Evolutionary conservation across 2,329 filamentous ascomycete species (phyloP).

Genomic region (Cladosporium oxysporum): DNA sequence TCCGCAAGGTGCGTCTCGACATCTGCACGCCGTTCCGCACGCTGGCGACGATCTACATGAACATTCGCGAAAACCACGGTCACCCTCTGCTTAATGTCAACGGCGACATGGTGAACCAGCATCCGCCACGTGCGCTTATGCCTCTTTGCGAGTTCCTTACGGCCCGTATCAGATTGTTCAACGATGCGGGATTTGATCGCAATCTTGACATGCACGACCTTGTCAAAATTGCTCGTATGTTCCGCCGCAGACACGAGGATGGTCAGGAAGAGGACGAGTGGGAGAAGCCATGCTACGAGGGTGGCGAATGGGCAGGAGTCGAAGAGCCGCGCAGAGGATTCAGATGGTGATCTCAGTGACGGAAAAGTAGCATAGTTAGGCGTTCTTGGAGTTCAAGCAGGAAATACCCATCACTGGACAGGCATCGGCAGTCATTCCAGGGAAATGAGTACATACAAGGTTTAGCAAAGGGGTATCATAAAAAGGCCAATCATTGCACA

Average conservation of each 20-base stretch:
- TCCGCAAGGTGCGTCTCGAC: constrained; percentile 10
- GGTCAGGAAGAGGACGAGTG: neutral
- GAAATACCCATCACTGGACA: neutral
- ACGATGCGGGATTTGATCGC: neutral
- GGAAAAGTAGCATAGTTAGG: neutral
- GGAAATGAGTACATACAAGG: neutral
- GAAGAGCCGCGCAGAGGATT: neutral
- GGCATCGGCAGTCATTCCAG: neutral
- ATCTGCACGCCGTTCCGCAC: constrained; percentile 17
- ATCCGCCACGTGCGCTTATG: neutral
- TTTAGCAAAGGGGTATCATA: constrained; percentile 18
- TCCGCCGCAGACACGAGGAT: neutral
- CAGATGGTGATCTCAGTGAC: neutral
- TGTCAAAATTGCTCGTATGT: neutral
- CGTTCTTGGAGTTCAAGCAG: neutral
- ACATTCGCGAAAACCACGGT: neutral
- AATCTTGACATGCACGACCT: neutral
- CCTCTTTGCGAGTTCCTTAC: neutral
- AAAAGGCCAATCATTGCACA: neutral
- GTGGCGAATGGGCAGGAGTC: constrained; percentile 9
- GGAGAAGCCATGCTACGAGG: constrained; percentile 1
- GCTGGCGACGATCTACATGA: neutral
- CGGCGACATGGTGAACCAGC: neutral
- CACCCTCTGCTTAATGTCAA: neutral
- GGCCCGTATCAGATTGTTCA: neutral